Base-by-base conservation (phyloP, 2,329 filamentous ascomycete species). In the Pyrenophora teres region DNA sequence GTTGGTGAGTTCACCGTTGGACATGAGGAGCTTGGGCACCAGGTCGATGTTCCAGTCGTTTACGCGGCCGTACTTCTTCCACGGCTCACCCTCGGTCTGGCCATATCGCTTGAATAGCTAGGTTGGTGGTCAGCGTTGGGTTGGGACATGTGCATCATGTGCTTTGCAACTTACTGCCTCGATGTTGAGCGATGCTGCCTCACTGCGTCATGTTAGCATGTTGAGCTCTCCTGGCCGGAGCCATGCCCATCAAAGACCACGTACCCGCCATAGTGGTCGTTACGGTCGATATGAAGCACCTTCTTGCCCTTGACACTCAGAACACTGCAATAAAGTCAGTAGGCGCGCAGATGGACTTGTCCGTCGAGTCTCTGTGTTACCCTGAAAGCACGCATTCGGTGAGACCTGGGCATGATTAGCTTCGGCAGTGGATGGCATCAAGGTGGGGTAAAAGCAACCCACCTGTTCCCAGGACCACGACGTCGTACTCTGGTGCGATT, bases 31-130 rank as follows among this genome's bases (percentile, higher is more conserved):
- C 83, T 99, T 99, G 64, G 94, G 93, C 41, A 99, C 92, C 56
- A 99, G 84, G 74, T 99, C 95, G 77, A 99, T 95, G 82, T 97
- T 97, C 94, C 94, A 99, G 83, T 97, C 93, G 79, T 97, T 97
- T 74, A 87, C 82, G 54, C 94, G 89, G 68, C 93, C 93, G 76
- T 97, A 97, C 78, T 96, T 92, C 82, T 95, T 93, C 94, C 94
- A 97, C 63, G 93, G 92, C 81, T 97, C 90, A 72, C 92, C 87
- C 54, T 79, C 75, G 73, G 86, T 90, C 81, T 94, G 94, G 75
- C 90, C 90, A 76, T 96, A 95, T 77, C 92, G 95, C 81, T 94
- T 96, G 85, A 96, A 97, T 68, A 99, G 89, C 91, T 95, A 62
- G 23, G 1, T 10, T 16, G 25, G 41, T 25, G 39, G 68, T 83